Conservation (phyloP, 1,284 basidiomycete genomes). For the Ustilago sp. region DNA sequence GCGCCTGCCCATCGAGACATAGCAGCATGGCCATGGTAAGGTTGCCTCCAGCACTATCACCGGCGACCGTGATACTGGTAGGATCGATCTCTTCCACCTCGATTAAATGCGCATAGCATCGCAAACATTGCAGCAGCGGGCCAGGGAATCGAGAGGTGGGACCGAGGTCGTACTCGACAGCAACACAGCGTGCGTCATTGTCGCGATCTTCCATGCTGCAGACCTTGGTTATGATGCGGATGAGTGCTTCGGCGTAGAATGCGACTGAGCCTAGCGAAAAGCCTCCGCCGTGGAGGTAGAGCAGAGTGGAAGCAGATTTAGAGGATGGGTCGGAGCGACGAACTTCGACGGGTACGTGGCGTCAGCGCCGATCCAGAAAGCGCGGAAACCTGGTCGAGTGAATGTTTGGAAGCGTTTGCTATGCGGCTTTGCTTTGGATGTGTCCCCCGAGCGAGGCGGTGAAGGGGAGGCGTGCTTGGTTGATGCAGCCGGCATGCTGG, state of each 20-base stretch:
- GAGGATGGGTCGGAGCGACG: slow-evolving; percentile 40
- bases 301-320: slow-evolving; percentile 53
- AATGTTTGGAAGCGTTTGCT: slow-evolving; percentile 2
- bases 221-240: slow-evolving; percentile 64
- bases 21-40: slow-evolving; percentile 64
- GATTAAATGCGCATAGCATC: slow-evolving; percentile 67
- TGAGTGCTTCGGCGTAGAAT: slow-evolving; percentile 67
- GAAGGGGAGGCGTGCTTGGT: slow-evolving; percentile 6
- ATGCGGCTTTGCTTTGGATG: background rate
- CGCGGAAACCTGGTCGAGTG: slow-evolving; percentile 52
- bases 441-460: background rate
- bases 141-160: slow-evolving; percentile 63
- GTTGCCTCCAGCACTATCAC: slow-evolving; percentile 67
- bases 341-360: slow-evolving; percentile 41
- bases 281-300: slow-evolving; percentile 68
- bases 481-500: background rate
- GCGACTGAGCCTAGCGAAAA: slow-evolving; percentile 68
- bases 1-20: slow-evolving; percentile 59
- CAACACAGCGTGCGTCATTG: slow-evolving; percentile 59
- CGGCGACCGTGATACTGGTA: slow-evolving; percentile 59
- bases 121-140: slow-evolving; percentile 63
- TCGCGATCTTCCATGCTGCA: slow-evolving; percentile 38
- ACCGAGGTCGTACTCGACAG: slow-evolving; percentile 66
- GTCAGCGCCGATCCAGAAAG: slow-evolving; percentile 63
- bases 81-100: slow-evolving; percentile 64